Percentiles rank a stretch among this genome's conserved stretches.
Conservation (phyloP, 345 rosid species). For the Luvunga scandens region DNA sequence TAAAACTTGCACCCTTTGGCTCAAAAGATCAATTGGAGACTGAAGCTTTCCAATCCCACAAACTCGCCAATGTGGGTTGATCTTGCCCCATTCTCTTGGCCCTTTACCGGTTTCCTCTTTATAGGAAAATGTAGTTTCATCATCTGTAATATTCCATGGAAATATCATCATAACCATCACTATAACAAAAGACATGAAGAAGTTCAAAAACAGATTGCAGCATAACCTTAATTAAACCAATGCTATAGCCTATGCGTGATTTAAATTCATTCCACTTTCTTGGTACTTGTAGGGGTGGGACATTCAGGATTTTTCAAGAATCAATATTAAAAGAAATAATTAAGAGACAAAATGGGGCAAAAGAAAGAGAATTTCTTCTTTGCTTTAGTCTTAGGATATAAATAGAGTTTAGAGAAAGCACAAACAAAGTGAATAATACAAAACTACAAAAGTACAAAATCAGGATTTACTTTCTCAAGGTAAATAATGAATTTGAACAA, state of each 20-base stretch:
- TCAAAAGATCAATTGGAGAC: constrained; percentile 62
- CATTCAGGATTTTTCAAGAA: neutral
- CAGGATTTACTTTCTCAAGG: neutral
- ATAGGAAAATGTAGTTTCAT: constrained; percentile 45
- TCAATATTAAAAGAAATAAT: neutral
- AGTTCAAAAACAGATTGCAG: too few relatives aligned
- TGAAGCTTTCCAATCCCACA: constrained; percentile 57
- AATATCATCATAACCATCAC: neutral
- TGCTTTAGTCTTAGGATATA: neutral
- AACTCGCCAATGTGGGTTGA: constrained; percentile 46
- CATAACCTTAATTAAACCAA: too few relatives aligned
- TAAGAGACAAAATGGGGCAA: neutral
- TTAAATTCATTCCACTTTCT: too few relatives aligned
- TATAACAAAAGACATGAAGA: neutral
- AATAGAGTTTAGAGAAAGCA: too few relatives aligned
- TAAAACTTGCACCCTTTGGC: constrained; percentile 21
- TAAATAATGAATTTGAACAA: too few relatives aligned
- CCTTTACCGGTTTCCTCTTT: constrained; percentile 35
- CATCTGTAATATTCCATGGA: constrained; percentile 23
- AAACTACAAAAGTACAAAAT: neutral
- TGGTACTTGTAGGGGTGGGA: too few relatives aligned
- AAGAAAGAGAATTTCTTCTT: constrained; percentile 1
- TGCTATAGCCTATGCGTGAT: too few relatives aligned
- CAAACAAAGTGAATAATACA: too few relatives aligned
- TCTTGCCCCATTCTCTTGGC: constrained; percentile 47